Conservation (phyloP, 352 stramenopile species). For the Phytopythium delawarense region DNA sequence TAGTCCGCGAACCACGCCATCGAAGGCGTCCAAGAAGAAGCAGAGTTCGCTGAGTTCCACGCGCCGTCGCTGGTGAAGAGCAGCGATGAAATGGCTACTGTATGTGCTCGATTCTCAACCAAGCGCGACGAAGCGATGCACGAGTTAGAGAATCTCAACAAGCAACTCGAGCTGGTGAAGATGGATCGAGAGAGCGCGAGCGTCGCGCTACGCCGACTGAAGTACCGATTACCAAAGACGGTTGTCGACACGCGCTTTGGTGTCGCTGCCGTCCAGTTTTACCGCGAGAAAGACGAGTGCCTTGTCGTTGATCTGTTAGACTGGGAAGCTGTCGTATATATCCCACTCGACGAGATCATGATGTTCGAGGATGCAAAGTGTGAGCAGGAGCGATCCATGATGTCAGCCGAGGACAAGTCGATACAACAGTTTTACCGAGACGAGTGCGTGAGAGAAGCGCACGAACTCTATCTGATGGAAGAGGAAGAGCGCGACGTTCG, state of each 20-base stretch:
- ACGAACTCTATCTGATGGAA: conserved; percentile 33
- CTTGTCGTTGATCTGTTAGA: conserved; percentile 35
- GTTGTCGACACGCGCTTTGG: conserved; percentile 46
- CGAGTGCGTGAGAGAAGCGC: conserved; percentile 17
- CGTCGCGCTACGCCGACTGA: conserved; percentile 31
- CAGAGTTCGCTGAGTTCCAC: conserved; percentile 71
- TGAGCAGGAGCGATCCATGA: conserved; percentile 41
- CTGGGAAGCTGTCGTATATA: conserved; percentile 55
- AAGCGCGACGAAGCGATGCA: conserved; percentile 20
- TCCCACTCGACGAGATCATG: conserved; percentile 41
- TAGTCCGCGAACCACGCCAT: conserved; percentile 43
- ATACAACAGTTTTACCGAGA: conserved; percentile 16
- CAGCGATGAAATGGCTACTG: conserved; percentile 47
- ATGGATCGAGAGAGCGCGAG: conserved; percentile 15
- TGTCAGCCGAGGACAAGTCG: conserved; percentile 38
- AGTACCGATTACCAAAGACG: conserved; percentile 32
- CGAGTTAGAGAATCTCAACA: conserved; percentile 11
- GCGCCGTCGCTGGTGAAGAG: conserved; percentile 53
- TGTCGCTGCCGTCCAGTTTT: conserved; percentile 39
- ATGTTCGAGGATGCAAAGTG: conserved; percentile 34
- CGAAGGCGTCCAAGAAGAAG: conserved; percentile 74
- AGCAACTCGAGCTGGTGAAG: conserved; percentile 16
- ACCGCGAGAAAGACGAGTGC: conserved; percentile 43
- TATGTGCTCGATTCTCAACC: conserved; percentile 21
- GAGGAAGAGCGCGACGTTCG: conserved; percentile 36